These are phyloP conservation scores for Leptographium galeiforme DNA, from an alignment of 2,329 filamentous ascomycete genomes.

Conservation along the genomic window DNA sequence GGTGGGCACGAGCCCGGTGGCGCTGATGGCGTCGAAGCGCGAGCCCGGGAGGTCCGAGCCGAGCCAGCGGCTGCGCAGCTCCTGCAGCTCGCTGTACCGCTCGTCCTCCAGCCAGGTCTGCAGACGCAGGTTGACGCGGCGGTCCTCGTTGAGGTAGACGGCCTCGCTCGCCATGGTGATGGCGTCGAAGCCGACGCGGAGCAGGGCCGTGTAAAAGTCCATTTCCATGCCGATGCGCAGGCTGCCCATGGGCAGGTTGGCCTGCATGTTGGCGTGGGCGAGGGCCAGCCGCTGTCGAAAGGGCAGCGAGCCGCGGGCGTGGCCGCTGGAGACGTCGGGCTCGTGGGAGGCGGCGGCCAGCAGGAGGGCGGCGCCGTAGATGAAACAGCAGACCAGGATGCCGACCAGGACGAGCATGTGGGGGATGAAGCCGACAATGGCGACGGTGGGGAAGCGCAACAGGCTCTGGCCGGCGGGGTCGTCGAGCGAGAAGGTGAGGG, in stretches of 20 bases:
- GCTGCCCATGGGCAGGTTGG: conserved; percentile 71
- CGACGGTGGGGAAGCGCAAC: conserved; percentile 82
- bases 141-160: conserved; percentile 85
- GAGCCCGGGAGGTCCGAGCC: conserved; percentile 31
- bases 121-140: conserved; percentile 54
- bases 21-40: conserved; percentile 37
- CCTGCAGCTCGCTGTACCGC: conserved; percentile 62
- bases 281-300: conserved; percentile 49
- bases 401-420: conserved; percentile 78
- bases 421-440: conserved; percentile 87
- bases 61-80: conserved; percentile 37
- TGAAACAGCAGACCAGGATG: conserved; percentile 59
- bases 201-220: conserved; percentile 86
- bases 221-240: conserved; percentile 74
- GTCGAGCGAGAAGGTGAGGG: conserved; percentile 46
- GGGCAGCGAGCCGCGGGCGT: conserved; percentile 15
- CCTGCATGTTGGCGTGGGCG: conserved; percentile 83
- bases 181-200: conserved; percentile 75
- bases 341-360: conserved; percentile 49
- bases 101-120: conserved; percentile 91
- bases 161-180: conserved; percentile 91
- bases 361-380: conserved; percentile 65
- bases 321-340: conserved; percentile 6
- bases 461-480: conserved; percentile 51
- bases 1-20: conserved; percentile 41